Evolutionary conservation across 139 green algal genomes (phyloP).

Genomic region (Asterochloris erici): DNA sequence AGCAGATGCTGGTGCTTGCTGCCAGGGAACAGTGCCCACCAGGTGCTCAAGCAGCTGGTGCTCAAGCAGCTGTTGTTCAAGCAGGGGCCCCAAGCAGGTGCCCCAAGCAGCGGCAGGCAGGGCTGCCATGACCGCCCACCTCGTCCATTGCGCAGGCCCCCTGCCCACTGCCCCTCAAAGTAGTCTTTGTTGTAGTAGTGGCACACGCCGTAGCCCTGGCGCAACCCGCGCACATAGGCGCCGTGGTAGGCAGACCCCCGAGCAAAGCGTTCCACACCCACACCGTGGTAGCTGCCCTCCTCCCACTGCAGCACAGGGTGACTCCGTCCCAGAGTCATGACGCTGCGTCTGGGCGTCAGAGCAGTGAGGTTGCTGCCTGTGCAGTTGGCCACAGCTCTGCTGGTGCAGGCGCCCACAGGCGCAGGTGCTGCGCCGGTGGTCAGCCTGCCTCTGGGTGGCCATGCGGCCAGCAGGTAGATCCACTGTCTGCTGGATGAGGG

Average conservation of each 20-base stretch:
- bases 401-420: no score
- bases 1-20: no score
- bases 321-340: no score
- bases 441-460: no score
- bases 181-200: constrained; percentile 31
- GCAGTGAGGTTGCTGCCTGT: no score
- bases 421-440: no score
- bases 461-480: not conserved
- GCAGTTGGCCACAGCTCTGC: no score
- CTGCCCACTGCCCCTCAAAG: constrained; percentile 43
- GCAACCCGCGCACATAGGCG: constrained; percentile 8
- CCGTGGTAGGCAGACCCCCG: constrained; percentile 22
- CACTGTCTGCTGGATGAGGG: not conserved
- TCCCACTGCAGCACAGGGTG: constrained; percentile 16
- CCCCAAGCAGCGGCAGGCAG: no score
- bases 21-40: not conserved
- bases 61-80: no score
- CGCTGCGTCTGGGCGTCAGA: no score
- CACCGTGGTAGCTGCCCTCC: constrained; percentile 9
- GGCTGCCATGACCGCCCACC: no score
- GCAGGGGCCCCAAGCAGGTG: no score
- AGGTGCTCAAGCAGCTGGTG: not conserved
- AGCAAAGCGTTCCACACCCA: constrained; percentile 25
- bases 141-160: constrained; percentile 25
- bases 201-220: constrained; percentile 41